Base-by-base conservation (phyloP, 148 eudicot genomes). In the Rhododendron ferrugineum region DNA sequence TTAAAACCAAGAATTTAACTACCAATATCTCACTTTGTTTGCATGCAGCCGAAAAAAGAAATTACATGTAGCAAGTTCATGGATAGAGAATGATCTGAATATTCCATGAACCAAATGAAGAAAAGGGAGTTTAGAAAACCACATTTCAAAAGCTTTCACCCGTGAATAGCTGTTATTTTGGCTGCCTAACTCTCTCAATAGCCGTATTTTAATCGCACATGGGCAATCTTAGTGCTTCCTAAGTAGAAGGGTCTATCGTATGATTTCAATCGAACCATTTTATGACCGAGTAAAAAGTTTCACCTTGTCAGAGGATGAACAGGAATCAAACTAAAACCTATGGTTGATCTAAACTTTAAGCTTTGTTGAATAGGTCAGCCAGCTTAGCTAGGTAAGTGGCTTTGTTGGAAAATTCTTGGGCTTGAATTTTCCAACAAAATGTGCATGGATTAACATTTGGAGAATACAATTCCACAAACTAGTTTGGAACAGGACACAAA, bases 401-500 rank as follows among this genome's bases (percentile, higher is more conserved):
- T 40, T 40, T 40, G 44, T 40, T 5, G 44, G 44, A 40, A 40
- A 40, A 40, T 40, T 40, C 44, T 40, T 40, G 44, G 44, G 44
- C 44, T 40, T 40, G 44, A 68, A 68, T 28, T 68, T 4, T 3
- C 16, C 74, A 68, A 28, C 74, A 16, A 76, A 40, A 76, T 3
- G 4, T 2, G 47, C 50, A 34, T 3, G 32, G 20, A 56, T 54
- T 37, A 56, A 22, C 72, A 42, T 74, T 20, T 10, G 58, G 28
- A n/a, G 8, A 86, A 23, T n/a, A 62, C 28, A 62, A 62, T 62
- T 23, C 6, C 70, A 62, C 28, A 62, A 23, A 62, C 11, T n/a
- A 23, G n/a, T 62, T 62, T 8, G 70, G 28, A 66, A 60, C 66
- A 18, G n/a, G 66, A 26, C 28, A 30, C 30, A 22, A 78, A 95